Evolutionary conservation across 2,329 filamentous ascomycete genomes (phyloP).

Genomic region (Colletotrichum agaves): DNA sequence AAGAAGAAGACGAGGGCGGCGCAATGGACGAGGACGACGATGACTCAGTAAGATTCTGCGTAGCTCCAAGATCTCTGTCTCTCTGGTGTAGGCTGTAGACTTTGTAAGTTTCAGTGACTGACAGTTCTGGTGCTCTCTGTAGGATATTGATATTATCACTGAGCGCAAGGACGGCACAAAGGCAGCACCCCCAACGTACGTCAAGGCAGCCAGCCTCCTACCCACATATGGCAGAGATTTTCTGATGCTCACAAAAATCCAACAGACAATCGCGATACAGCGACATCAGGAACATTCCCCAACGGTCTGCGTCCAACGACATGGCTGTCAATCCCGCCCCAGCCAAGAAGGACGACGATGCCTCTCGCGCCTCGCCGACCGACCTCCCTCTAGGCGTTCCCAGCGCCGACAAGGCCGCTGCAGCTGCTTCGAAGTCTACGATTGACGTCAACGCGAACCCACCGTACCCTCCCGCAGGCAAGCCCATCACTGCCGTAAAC

Average conservation of each 20-base stretch:
- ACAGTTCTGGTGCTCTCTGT: slow-evolving; percentile 15
- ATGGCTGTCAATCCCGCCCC: slow-evolving; percentile 57
- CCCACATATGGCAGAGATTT: neutral
- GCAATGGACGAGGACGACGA: slow-evolving; percentile 71
- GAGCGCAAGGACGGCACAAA: slow-evolving; percentile 73
- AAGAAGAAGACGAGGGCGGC: slow-evolving; percentile 70
- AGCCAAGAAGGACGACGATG: slow-evolving; percentile 58
- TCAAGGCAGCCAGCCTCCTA: slow-evolving; percentile 26
- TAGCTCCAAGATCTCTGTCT: neutral
- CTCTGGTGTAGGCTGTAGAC: neutral
- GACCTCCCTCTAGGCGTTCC: slow-evolving; percentile 45
- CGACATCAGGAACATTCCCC: slow-evolving; percentile 73
- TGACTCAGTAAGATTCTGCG: slow-evolving; percentile 55
- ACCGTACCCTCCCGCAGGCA: slow-evolving; percentile 80
- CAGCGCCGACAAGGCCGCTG: slow-evolving; percentile 65
- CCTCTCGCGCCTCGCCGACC: slow-evolving; percentile 44
- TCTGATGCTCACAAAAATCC: neutral
- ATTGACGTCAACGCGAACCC: slow-evolving; percentile 88
- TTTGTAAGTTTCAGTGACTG: neutral
- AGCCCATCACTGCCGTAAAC: slow-evolving; percentile 80
- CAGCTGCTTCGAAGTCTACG: slow-evolving; percentile 80
- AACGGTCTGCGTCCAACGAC: slow-evolving; percentile 66
- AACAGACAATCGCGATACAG: slow-evolving; percentile 70
- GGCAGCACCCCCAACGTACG: slow-evolving; percentile 68
- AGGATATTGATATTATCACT: slow-evolving; percentile 77